phyloP scores from a whole-genome alignment of 2,329 filamentous ascomycete species.

The Phyllosticta capitalensis region DNA sequence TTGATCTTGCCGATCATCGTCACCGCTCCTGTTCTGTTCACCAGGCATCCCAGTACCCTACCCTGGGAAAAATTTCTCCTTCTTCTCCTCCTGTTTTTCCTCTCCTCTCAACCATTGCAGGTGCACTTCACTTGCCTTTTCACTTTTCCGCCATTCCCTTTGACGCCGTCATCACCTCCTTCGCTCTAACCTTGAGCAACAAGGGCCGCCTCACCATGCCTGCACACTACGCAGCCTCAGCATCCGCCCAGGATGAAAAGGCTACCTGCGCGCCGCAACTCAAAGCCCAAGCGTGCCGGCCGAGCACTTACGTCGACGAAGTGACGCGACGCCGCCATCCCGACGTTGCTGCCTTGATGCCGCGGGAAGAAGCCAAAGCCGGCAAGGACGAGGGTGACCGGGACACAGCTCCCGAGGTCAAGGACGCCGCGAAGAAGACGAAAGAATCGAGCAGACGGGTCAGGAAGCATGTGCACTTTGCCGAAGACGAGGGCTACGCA shows the following conservation, averaged over 20 bases:
- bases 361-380: not conserved
- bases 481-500: constrained; percentile 8
- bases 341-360: not conserved
- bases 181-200: not conserved
- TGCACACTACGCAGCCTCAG: not conserved
- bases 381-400: not conserved
- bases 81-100: not conserved
- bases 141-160: not conserved
- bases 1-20: not conserved
- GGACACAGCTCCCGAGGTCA: not conserved
- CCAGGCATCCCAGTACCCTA: not conserved
- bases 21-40: not conserved
- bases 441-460: not conserved
- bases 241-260: not conserved
- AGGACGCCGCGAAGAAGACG: not conserved
- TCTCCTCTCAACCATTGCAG: not conserved
- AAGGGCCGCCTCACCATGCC: not conserved
- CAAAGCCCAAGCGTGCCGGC: not conserved
- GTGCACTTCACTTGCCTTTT: not conserved
- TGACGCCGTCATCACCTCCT: not conserved
- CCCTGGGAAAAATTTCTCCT: not conserved
- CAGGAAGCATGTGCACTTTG: constrained; percentile 8
- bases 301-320: not conserved
- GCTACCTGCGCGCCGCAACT: not conserved
- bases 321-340: constrained; percentile 1